Base-by-base conservation (phyloP, 768 basidiomycete species). In the Suillus subluteus region DNA sequence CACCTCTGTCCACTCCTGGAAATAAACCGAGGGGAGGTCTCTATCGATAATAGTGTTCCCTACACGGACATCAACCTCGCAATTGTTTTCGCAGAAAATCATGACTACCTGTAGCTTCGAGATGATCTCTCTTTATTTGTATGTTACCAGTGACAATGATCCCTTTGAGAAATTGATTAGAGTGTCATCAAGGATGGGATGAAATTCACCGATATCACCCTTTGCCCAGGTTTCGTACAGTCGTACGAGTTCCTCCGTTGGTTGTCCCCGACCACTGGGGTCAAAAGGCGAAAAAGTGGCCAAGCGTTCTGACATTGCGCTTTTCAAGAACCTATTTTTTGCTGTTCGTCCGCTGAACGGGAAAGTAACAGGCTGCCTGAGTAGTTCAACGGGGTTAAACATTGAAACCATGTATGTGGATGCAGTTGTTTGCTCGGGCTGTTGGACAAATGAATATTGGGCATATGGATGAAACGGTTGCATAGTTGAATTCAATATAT, bases 231-330 rank as follows among this genome's bases (percentile, higher is more conserved):
- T 79, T 50, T 78, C 78, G 58, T 78, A 78, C 2, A 78, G 75
- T 30, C 76, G 74, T 52, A 75, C 46, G 12, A 78, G 75, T 63
- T 78, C 78, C 32, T 79, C 78, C 1, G 78, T 78, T 26, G 76
- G 76, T 30, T 67, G 70, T 21, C 76, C 76, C 8, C 76, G 77
- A 1, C 75, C 69, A 59, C 38, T 65, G 4, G 76, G 75, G 55
- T 79, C 74, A 37, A 66, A 67, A 18, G 73, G 52, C 1, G 78
- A 79, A 56, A 79, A 78, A 1, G 78, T 78, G 4, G 76, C 76
- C 50, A 78, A 72, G 15, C 78, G 75, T 56, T 78, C 76, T 6
- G 76, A 79, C 76, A 78, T 79, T 1, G 76, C 76, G 62, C 76
- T 77, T 67, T 78, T 78, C 73, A 78, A 69, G 61, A 78, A 37